Evolutionary conservation across 2,329 filamentous ascomycete genomes (phyloP).

Genomic region (Metarhizium brunneum): DNA sequence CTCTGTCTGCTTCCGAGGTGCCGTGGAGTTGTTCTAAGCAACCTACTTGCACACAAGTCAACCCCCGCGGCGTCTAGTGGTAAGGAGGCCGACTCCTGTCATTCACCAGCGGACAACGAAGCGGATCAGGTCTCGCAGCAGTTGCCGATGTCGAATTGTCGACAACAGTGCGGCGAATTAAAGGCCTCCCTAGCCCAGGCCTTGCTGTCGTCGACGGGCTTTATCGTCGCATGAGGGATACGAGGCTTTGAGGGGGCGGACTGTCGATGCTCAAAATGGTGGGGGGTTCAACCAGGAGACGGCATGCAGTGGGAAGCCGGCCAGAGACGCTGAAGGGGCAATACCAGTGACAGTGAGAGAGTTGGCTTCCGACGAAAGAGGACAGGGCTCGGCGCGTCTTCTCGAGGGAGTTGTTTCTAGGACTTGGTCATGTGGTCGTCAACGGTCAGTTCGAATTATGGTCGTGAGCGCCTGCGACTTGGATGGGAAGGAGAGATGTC

Average conservation of each 20-base stretch:
- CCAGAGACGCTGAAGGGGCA: background rate
- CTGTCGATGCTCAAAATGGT: background rate
- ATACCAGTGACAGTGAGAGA: background rate
- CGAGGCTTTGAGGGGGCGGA: background rate
- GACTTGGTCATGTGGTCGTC: background rate
- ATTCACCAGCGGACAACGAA: constrained; percentile 17
- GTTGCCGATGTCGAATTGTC: constrained; percentile 11
- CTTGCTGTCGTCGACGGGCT: constrained; percentile 12
- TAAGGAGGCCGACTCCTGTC: constrained; percentile 12
- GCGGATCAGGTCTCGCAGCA: constrained; percentile 15
- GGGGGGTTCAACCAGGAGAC: constrained; percentile 1
- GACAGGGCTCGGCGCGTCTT: background rate
- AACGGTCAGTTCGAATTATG: background rate
- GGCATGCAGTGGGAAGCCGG: background rate
- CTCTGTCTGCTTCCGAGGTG: constrained; percentile 22
- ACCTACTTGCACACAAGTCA: constrained; percentile 11
- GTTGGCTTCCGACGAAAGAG: background rate
- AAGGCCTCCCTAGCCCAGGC: constrained; percentile 23
- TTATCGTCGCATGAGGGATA: constrained; percentile 23
- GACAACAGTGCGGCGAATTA: constrained; percentile 16
- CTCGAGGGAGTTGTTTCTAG: background rate
- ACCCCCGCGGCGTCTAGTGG: background rate
- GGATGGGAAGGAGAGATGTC: background rate
- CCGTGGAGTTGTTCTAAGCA: constrained; percentile 19
- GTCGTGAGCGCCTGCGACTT: background rate